These are phyloP conservation scores for Escovopsis sp. DNA, from an alignment of 2,329 filamentous ascomycete species.

Conservation along the genomic window DNA sequence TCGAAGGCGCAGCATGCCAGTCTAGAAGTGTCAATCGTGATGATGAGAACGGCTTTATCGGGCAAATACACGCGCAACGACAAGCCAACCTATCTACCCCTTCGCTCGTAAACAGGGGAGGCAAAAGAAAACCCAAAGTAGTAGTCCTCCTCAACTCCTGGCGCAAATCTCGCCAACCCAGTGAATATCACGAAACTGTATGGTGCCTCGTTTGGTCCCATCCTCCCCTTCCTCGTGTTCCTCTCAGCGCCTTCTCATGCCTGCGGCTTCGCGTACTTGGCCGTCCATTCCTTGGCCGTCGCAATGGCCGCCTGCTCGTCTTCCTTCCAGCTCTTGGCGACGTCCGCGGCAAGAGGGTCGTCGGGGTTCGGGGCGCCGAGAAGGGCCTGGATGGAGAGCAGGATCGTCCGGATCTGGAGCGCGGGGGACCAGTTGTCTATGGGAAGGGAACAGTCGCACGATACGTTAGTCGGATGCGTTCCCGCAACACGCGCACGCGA, in stretches of 20 bases:
- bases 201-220: slow-evolving; percentile 3
- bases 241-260: not conserved
- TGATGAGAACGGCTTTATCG: not conserved
- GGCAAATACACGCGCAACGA: not conserved
- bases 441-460: not conserved
- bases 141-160: not conserved
- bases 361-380: slow-evolving; percentile 95
- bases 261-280: slow-evolving; percentile 54
- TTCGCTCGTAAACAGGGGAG: slow-evolving; percentile 1
- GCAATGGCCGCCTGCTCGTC: slow-evolving; percentile 84
- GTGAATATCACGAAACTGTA: not conserved
- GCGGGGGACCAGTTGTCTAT: slow-evolving; percentile 97
- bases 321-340: slow-evolving; percentile 96
- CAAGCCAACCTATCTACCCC: slow-evolving; percentile 1
- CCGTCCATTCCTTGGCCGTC: slow-evolving; percentile 86
- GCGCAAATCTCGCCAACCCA: too few relatives aligned
- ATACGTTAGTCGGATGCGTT: slow-evolving; percentile 4
- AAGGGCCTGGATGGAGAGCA: slow-evolving; percentile 95
- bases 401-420: slow-evolving; percentile 91
- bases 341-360: slow-evolving; percentile 94
- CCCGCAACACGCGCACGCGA: too few relatives aligned
- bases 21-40: not conserved
- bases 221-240: slow-evolving; percentile 1
- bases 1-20: too few relatives aligned
- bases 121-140: slow-evolving; percentile 6